Base-by-base conservation (phyloP, 805 yeast genomes). In the Nakazawaea wyomingensis region DNA sequence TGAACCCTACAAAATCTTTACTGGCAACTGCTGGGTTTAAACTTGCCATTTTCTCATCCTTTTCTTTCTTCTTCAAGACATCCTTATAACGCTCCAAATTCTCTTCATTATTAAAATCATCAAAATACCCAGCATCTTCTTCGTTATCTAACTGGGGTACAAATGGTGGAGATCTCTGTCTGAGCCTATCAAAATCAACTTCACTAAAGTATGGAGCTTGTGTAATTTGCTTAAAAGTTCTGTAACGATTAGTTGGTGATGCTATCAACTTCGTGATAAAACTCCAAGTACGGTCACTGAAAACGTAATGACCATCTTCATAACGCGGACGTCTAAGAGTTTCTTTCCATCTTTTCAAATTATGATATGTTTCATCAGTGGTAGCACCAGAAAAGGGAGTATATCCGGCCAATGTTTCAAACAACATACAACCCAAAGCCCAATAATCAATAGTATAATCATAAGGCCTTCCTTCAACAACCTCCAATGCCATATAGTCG, bases 401-500 rank as follows among this genome's bases (percentile, higher is more conserved):
- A 63, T 87, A 93, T 0, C 99, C 98, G 50, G 93, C 93, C 45
- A 93, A 76, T 37, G 96, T 86, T 65, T 93, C 99, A 60, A 91
- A 93, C 31, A 93, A 69, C 82, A 93, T 93, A 65, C 99, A 93
- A 4, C 99, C 99, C 46, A 93, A 70, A 0, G 98, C 90, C 99
- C 99, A 93, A 62, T 93, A 93, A 68, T 93, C 99, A 45, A 95
- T 95, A 13, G 99, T 91, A 60, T 83, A 90, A 59, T 93, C 96
- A 62, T 93, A 93, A 46, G 82, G 80, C 57, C 84, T 85, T 6
- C 99, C 99, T 62, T 88, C 95, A 42, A 93, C 75, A 10, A 93
- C 98, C 62, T 93, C 99, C 39, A 93, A 71, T 1, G 99, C 99
- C 99, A 93, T 93, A 60, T 93, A 93, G 63, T 93, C 99, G 1